Conservation (phyloP, 345 rosid genomes). For the Boechera retrofracta region DNA sequence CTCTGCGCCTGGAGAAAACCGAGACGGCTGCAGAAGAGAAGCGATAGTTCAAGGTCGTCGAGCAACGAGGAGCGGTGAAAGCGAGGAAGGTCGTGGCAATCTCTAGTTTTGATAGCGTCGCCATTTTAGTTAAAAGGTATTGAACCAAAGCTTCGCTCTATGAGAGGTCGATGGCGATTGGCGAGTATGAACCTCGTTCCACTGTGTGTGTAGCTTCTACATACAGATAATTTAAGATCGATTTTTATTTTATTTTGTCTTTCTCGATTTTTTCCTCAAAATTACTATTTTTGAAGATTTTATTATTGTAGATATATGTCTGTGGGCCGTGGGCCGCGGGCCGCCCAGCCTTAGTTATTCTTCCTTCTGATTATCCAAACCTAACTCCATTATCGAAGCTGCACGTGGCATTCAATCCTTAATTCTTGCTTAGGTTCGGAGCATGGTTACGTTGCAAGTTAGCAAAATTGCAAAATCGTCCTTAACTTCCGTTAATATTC, state of each 20-base stretch:
- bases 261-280: not conserved
- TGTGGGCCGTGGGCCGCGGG: constrained; percentile 8
- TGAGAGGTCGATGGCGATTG: constrained; percentile 23
- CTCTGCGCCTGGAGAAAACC: constrained; percentile 36
- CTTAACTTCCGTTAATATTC: not conserved
- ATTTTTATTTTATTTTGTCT: not conserved
- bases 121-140: constrained; percentile 49
- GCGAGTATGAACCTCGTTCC: not conserved
- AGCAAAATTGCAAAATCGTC: not conserved
- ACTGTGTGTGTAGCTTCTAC: not conserved
- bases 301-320: not conserved
- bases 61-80: constrained; percentile 54
- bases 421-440: not conserved
- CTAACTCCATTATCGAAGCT: not conserved
- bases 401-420: constrained; percentile 5
- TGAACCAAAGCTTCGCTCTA: not conserved
- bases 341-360: not conserved
- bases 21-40: constrained; percentile 53
- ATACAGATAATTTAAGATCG: not conserved
- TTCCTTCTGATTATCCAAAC: not conserved
- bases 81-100: constrained; percentile 67
- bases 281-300: not conserved
- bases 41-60: constrained; percentile 37
- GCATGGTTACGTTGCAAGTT: not conserved
- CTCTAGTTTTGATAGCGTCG: constrained; percentile 58